phyloP scores from a whole-genome alignment of 768 basidiomycete genomes.

The Lactifluus volemus region DNA sequence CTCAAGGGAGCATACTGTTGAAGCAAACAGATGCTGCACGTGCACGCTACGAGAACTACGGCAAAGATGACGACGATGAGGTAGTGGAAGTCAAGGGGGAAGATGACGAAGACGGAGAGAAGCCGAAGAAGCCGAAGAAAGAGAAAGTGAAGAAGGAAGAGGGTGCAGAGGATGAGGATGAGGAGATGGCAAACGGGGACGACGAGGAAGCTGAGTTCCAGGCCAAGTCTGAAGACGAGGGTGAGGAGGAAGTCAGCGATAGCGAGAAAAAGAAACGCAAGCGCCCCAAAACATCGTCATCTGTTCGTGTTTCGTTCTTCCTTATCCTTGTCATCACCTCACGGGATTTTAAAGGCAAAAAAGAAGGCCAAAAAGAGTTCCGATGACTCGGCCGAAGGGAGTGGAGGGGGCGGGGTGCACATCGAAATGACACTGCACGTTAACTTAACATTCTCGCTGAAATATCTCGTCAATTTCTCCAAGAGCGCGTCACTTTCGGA shows the following conservation, averaged over 20 bases:
- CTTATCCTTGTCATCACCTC: background rate
- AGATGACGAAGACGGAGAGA: conserved; percentile 34
- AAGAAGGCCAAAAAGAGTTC: conserved; percentile 35
- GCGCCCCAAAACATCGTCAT: conserved; percentile 35
- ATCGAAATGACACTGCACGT: conserved; percentile 91
- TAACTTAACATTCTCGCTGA: conserved; percentile 87
- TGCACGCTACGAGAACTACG: conserved; percentile 18
- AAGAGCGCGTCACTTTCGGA: conserved; percentile 73
- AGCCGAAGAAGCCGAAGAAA: conserved; percentile 39
- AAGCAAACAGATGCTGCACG: conserved; percentile 50
- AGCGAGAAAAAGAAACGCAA: conserved; percentile 54
- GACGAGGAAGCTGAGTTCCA: conserved; percentile 38
- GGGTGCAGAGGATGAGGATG: conserved; percentile 27
- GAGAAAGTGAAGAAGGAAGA: conserved; percentile 43
- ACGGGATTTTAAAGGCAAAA: conserved; percentile 37
- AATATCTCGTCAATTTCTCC: conserved; percentile 95
- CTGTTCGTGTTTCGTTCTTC: conserved; percentile 29
- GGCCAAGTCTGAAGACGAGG: conserved; percentile 27
- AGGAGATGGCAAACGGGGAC: conserved; percentile 42
- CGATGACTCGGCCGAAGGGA: conserved; percentile 38
- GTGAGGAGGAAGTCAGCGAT: conserved; percentile 34
- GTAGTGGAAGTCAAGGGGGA: conserved; percentile 34
- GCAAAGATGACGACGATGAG: conserved; percentile 20
- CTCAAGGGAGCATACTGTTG: conserved; percentile 79
- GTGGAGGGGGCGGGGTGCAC: conserved; percentile 45